Evolutionary conservation across 805 yeast genomes (phyloP).

Genomic region (Ascoidea asiatica): DNA sequence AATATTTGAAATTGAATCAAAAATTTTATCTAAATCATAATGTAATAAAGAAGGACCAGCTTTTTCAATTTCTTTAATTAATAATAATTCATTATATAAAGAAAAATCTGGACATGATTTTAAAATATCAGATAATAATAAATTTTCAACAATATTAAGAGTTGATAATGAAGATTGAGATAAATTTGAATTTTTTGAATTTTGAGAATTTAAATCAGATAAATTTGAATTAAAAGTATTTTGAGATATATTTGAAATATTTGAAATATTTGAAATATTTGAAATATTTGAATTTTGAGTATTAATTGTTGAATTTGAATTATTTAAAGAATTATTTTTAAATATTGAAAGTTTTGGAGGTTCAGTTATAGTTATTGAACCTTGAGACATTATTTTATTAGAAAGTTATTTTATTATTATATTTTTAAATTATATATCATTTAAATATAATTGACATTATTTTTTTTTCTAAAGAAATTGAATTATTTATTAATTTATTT

Average conservation of each 20-base stretch:
- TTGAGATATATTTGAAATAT: neutral
- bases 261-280: neutral
- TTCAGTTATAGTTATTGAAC: neutral
- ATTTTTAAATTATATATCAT: no score
- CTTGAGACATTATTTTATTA: neutral
- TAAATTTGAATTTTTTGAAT: neutral
- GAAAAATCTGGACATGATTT: constrained; percentile 10
- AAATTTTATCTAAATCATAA: constrained; percentile 13
- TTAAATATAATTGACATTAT: neutral
- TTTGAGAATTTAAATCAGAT: neutral
- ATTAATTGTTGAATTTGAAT: no score
- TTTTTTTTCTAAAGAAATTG: neutral
- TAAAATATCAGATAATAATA: constrained; percentile 9
- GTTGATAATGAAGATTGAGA: neutral
- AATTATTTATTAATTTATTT: no score
- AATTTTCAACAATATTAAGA: constrained; percentile 1
- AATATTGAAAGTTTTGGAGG: neutral
- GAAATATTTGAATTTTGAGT: neutral
- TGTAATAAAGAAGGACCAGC: constrained; percentile 7
- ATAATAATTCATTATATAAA: constrained; percentile 10
- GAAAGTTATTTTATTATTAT: neutral
- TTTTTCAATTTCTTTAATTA: constrained; percentile 9
- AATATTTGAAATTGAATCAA: constrained; percentile 19
- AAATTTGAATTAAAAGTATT: neutral
- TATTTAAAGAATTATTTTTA: no score